These are phyloP conservation scores for Candida silvicultrix DNA, from an alignment of 805 yeast genomes.

Conservation along the genomic window DNA sequence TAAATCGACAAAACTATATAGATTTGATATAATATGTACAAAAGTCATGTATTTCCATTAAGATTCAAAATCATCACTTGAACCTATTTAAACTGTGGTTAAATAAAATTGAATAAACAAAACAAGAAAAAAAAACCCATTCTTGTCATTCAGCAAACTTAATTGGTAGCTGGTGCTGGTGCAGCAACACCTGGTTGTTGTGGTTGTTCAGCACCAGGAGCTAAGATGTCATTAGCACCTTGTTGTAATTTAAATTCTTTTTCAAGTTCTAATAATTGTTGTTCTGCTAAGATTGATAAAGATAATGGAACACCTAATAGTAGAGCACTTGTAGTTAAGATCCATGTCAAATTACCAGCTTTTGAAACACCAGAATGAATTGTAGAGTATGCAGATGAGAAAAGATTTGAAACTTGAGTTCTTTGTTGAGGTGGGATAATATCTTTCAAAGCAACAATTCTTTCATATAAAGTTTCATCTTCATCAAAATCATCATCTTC, in stretches of 20 bases:
- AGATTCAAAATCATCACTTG: background rate
- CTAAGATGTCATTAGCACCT: slow-evolving; percentile 67
- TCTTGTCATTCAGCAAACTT: too few relatives aligned
- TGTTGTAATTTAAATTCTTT: slow-evolving; percentile 81
- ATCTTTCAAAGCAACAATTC: slow-evolving; percentile 88
- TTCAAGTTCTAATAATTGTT: slow-evolving; percentile 91
- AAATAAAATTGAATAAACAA: too few relatives aligned
- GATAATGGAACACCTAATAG: slow-evolving; percentile 91
- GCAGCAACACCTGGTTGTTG: slow-evolving; percentile 27
- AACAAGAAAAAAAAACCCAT: background rate
- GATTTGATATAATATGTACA: background rate
- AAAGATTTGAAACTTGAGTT: slow-evolving; percentile 31
- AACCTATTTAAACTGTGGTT: too few relatives aligned
- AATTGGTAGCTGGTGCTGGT: slow-evolving; percentile 17
- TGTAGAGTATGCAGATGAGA: slow-evolving; percentile 30
- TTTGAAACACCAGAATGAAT: slow-evolving; percentile 43
- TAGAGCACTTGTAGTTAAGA: slow-evolving; percentile 73
- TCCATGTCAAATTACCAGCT: slow-evolving; percentile 80
- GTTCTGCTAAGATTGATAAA: slow-evolving; percentile 83
- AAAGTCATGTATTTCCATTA: background rate
- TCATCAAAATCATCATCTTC: slow-evolving; percentile 71
- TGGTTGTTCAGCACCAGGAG: slow-evolving; percentile 53
- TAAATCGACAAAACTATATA: background rate
- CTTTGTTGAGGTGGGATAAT: slow-evolving; percentile 87
- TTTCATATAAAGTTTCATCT: slow-evolving; percentile 79